A percentile compares a stretch with the other conserved stretches of the same genome.
These are phyloP conservation scores for Cerioporus squamosus DNA, from an alignment of 1,284 basidiomycete genomes.

Conservation along the genomic window DNA sequence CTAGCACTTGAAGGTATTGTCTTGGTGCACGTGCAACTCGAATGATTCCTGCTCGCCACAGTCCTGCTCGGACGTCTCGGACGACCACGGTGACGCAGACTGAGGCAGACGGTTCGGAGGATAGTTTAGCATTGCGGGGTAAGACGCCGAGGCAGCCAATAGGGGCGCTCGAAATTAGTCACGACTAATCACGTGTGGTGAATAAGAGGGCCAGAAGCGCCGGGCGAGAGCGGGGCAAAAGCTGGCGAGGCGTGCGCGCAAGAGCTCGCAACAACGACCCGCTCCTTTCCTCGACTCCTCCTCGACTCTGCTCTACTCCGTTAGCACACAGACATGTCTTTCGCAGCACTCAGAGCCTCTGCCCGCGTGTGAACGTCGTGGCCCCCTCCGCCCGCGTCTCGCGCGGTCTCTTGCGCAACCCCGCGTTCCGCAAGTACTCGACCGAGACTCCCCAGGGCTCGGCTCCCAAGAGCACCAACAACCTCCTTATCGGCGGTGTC, in stretches of 20 bases:
- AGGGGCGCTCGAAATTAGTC: constrained; percentile 16
- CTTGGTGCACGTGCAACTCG: too few species aligned
- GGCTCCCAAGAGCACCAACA: constrained; percentile 48
- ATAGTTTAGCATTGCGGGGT: constrained; percentile 1
- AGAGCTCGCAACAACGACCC: constrained; percentile 1
- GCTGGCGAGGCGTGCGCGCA: background rate
- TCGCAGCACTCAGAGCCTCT: constrained; percentile 51
- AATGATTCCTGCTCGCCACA: too few species aligned
- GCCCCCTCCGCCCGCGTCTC: constrained; percentile 39
- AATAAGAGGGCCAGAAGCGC: constrained; percentile 12
- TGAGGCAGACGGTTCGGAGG: background rate
- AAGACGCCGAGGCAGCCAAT: constrained; percentile 17
- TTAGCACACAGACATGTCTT: constrained; percentile 47
- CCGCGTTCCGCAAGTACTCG: constrained; percentile 58
- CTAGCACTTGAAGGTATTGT: too few species aligned
- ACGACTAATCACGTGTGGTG: constrained; percentile 21
- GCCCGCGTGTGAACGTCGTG: constrained; percentile 46
- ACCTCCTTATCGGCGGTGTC: constrained; percentile 57
- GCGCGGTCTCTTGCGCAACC: constrained; percentile 29
- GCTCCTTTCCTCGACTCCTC: background rate
- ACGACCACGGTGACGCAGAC: too few species aligned
- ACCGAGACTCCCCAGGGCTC: constrained; percentile 48
- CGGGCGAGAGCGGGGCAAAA: constrained; percentile 4
- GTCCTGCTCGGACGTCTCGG: too few species aligned
- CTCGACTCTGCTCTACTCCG: constrained; percentile 1